A percentile compares a stretch with the other conserved stretches of the same genome.
These are phyloP conservation scores for Dictyophora rubrovolvata DNA, from an alignment of 768 basidiomycete species.

Conservation along the genomic window DNA sequence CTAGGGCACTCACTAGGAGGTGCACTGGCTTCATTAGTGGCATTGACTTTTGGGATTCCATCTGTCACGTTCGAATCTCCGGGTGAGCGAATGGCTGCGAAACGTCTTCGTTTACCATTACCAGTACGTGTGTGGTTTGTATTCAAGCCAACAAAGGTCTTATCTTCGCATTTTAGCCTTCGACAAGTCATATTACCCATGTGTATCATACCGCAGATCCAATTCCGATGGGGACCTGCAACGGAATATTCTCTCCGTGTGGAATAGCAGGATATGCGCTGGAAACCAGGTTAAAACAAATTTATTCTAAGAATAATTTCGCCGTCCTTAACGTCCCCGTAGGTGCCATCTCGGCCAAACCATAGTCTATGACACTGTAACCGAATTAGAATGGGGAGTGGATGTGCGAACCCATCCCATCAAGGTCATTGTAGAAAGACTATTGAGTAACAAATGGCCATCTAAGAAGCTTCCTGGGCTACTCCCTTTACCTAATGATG, in stretches of 20 bases:
- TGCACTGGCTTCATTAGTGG: slow-evolving; percentile 73
- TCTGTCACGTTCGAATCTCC: slow-evolving; percentile 85
- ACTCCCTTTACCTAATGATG: background rate
- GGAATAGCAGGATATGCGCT: slow-evolving; percentile 83
- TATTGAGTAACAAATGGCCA: slow-evolving; percentile 65
- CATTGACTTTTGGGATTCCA: slow-evolving; percentile 81
- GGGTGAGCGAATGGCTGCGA: slow-evolving; percentile 73
- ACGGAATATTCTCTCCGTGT: slow-evolving; percentile 70
- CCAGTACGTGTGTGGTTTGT: slow-evolving; percentile 41
- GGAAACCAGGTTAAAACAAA: slow-evolving; percentile 49
- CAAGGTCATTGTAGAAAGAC: slow-evolving; percentile 61
- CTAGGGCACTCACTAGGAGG: slow-evolving; percentile 33
- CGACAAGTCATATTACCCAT: slow-evolving; percentile 74
- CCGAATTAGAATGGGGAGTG: slow-evolving; percentile 74
- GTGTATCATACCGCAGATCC: slow-evolving; percentile 94
- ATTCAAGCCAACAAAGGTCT: background rate
- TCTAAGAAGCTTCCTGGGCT: background rate
- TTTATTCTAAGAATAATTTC: background rate
- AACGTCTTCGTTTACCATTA: slow-evolving; percentile 74
- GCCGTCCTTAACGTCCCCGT: slow-evolving; percentile 19
- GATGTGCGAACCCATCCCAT: slow-evolving; percentile 77
- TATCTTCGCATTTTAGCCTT: slow-evolving; percentile 36
- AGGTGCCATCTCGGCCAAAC: slow-evolving; percentile 82
- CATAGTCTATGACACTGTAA: slow-evolving; percentile 88
- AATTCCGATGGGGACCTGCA: slow-evolving; percentile 84